Conservation (phyloP, 2,329 filamentous ascomycete species). For the Ophiocordyceps camponoti-floridani region DNA sequence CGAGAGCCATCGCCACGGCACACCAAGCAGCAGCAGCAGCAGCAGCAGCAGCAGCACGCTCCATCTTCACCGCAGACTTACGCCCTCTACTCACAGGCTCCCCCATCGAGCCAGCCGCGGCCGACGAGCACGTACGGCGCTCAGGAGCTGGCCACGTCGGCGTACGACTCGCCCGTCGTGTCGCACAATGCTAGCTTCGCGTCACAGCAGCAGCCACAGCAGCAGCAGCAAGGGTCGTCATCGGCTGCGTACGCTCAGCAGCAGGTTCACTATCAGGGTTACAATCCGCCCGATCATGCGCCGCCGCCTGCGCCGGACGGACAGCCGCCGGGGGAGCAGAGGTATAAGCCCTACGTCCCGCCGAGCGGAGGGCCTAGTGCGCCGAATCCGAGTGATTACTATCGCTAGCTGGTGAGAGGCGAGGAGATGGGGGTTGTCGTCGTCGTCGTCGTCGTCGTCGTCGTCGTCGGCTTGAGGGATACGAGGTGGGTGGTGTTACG, state of each 20-base stretch:
- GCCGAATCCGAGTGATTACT: constrained; percentile 37
- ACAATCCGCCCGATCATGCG: constrained; percentile 17
- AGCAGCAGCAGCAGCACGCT: constrained; percentile 8
- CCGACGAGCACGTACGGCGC: constrained; percentile 54
- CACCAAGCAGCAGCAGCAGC: constrained; percentile 20
- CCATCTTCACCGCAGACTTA: background rate
- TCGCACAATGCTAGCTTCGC: constrained; percentile 26
- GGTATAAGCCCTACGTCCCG: constrained; percentile 45
- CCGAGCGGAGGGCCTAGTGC: constrained; percentile 27
- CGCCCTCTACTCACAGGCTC: constrained; percentile 25
- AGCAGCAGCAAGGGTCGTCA: constrained; percentile 1
- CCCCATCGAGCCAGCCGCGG: constrained; percentile 23
- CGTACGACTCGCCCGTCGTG: constrained; percentile 56
- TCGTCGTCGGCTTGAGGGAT: background rate
- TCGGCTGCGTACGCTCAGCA: constrained; percentile 9
- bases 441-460: too few relatives aligned
- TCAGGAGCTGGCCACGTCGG: constrained; percentile 62
- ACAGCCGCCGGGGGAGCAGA: constrained; percentile 16
- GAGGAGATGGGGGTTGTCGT: too few relatives aligned
- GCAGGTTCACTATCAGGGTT: constrained; percentile 21
- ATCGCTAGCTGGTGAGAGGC: constrained; percentile 26
- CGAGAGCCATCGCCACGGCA: constrained; percentile 31
- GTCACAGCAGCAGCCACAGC: constrained; percentile 16
- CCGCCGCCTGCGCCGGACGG: constrained; percentile 24
- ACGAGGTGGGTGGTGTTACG: too few relatives aligned